These are phyloP conservation scores for Paecilomyces formosus DNA, from an alignment of 2,329 filamentous ascomycete species.

Conservation along the genomic window DNA sequence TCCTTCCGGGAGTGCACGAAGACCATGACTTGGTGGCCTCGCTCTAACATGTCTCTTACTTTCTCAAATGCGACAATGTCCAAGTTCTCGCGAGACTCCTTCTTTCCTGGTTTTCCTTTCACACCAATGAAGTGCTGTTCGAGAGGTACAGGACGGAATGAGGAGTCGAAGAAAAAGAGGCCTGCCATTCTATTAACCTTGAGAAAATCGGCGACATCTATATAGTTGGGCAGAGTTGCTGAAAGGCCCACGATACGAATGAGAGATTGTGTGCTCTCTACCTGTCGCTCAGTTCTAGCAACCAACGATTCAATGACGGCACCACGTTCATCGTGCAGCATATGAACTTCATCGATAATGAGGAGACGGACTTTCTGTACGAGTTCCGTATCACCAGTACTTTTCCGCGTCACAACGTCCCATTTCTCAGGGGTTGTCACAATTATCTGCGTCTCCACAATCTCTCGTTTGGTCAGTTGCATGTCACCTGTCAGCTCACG, in stretches of 20 bases:
- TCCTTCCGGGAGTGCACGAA: constrained; percentile 97
- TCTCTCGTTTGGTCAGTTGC: constrained; percentile 95
- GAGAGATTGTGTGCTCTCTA: constrained; percentile 94
- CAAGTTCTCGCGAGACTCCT: constrained; percentile 78
- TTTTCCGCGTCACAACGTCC: constrained; percentile 97
- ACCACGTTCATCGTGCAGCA: constrained; percentile 96
- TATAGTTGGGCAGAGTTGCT: constrained; percentile 90
- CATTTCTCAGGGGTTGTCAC: constrained; percentile 99
- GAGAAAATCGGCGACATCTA: constrained; percentile 94
- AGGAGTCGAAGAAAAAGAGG: constrained; percentile 93
- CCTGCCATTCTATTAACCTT: constrained; percentile 91
- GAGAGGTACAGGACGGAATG: constrained; percentile 89
- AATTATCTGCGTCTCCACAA: constrained; percentile 93
- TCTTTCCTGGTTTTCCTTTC: constrained; percentile 75
- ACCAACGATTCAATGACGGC: constrained; percentile 94
- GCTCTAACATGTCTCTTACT: constrained; percentile 82
- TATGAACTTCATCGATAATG: constrained; percentile 98
- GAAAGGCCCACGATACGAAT: constrained; percentile 95
- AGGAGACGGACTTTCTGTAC: constrained; percentile 94
- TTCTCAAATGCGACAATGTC: constrained; percentile 88
- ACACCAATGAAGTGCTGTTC: constrained; percentile 97
- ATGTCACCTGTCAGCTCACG: constrained; percentile 97
- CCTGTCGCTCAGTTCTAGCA: constrained; percentile 87
- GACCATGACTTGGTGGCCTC: constrained; percentile 97
- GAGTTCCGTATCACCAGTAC: constrained; percentile 91